Evolutionary conservation across 2,329 filamentous ascomycete species (phyloP), one percentile per base, ranked within the genome.

Genomic region (Venturia effusa): DNA sequence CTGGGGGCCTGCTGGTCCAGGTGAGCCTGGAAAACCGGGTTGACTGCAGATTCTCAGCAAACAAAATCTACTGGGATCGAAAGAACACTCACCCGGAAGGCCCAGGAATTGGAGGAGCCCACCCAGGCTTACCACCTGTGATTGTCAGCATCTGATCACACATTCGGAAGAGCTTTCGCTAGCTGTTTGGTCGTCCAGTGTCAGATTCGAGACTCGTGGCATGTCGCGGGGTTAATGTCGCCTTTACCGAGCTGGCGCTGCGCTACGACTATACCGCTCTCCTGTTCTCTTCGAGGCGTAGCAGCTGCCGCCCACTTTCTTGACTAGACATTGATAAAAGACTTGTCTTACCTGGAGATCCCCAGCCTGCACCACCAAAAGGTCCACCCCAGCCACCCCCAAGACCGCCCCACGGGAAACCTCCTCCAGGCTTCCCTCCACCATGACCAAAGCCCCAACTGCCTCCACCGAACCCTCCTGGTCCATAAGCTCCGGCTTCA

Each of bases 341-440:
- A 34, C 34, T 34, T 19, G 48, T 32, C 51, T 32, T 57, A 57
- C 51, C 51, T 32, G 51, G 51, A 57, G 15, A 6, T 34, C 51
- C 59, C 59, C 59, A 60, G 3, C 59, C 59, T 6, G 15, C 59
- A 43, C 59, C 59, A 40, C 59, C 59, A 60, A 40, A 40, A 27
- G 59, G 59, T 4, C 59, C 59, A 24, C 59, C 34, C 59, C 59
- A 60, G 39, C 40, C 59, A 27, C 40, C 40, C 15, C 37, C 37
- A 59, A 11, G 34, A 60, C 37, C 59, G 34, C 59, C 34, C 34
- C 40, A 40, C n/a, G 37, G 59, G n/a, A 40, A 22, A 30, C 40
- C 22, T 13, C 39, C 37, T 40, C 59, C 40, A 41, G 59, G 59
- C 34, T 27, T 60, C n/a, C 40, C 59, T 40, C 59, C 59, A 30